Conservation (phyloP, 805 yeast genomes). For the Nakazawaea molendinolei region DNA sequence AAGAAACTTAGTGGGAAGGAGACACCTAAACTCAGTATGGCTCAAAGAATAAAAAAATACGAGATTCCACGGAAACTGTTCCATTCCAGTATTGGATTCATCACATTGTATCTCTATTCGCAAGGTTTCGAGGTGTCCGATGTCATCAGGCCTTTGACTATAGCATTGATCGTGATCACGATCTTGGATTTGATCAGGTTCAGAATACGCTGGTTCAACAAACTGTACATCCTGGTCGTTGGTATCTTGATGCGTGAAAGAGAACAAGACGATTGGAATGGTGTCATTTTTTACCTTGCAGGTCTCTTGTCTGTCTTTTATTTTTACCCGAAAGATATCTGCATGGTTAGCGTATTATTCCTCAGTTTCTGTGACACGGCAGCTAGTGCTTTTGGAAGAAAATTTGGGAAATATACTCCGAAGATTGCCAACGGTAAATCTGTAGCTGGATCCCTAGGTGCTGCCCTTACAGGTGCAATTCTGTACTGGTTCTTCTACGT, state of each 20-base stretch:
- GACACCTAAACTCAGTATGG: conserved; percentile 4
- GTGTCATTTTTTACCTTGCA: conserved; percentile 79
- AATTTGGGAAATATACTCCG: conserved; percentile 79
- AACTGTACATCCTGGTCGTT: conserved; percentile 53
- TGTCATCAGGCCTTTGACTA: conserved; percentile 53
- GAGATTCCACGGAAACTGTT: conserved; percentile 85
- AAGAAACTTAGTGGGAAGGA: conserved; percentile 2
- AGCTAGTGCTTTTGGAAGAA: conserved; percentile 89
- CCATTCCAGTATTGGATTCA: conserved; percentile 83
- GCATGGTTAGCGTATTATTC: conserved; percentile 66
- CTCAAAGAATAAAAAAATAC: conserved; percentile 44
- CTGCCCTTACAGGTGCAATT: conserved; percentile 64
- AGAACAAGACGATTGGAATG: conserved; percentile 67
- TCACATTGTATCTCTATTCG: conserved; percentile 70
- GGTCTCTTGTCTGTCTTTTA: conserved; percentile 72
- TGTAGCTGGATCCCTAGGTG: conserved; percentile 86
- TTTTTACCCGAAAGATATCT: conserved; percentile 73
- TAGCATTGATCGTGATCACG: conserved; percentile 51
- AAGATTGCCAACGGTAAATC: conserved; percentile 70
- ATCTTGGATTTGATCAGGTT: conserved; percentile 66
- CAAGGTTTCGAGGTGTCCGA: conserved; percentile 47
- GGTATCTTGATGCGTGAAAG: conserved; percentile 83
- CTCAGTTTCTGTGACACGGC: conserved; percentile 98
- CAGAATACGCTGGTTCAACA: conserved; percentile 53
- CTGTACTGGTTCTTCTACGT: conserved; percentile 70